Base-by-base conservation (phyloP, 2,329 filamentous ascomycete genomes). In the Paradendryphiella salina region DNA sequence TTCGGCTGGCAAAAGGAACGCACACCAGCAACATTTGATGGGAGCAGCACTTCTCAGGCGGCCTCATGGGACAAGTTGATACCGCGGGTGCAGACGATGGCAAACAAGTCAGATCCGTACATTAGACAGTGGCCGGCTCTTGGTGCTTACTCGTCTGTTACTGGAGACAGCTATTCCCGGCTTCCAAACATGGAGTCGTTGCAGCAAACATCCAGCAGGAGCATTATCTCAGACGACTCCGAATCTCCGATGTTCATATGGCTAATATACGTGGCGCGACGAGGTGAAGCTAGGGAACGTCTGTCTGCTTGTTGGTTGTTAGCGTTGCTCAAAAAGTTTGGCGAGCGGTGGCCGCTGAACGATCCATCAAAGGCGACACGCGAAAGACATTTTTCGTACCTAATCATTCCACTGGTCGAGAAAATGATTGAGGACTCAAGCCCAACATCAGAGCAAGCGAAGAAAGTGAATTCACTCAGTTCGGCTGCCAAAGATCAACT, bases 331-430 rank as follows among this genome's bases (percentile, higher is more conserved):
- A 71, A 71, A 60, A 73, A 63, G 44, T 72, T 71, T 42, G 61
- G 66, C 23, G 71, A 73, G 29, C 63, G 60, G 23, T 73, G 68
- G 68, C 65, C 70, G 6, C 54, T 72, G 20, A 71, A 72, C 17
- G 67, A 72, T 17, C 70, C 70, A 5, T 67, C 69, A 2, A 71
- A 70, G 37, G 64, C 68, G 55, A 73, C 68, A 34, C 64, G 72
- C 35, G 73, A 76, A 36, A 65, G 75, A 21, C 73, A 77, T 40
- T 70, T 80, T 15, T 73, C 75, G 1, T 70, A 78, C 31, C 62
- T 80, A 21, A 71, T 78, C 11, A 71, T 80, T 8, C 78, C 78
- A 1, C 60, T 80, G 4, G 69, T 78, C n/a, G 74, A 78, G n/a
- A 74, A 74, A 46, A 76, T 80, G 61, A 73, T 79, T 4, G 73